Conservation (phyloP, 371 early-diverging fungal species). For the Mortierella sp. region DNA sequence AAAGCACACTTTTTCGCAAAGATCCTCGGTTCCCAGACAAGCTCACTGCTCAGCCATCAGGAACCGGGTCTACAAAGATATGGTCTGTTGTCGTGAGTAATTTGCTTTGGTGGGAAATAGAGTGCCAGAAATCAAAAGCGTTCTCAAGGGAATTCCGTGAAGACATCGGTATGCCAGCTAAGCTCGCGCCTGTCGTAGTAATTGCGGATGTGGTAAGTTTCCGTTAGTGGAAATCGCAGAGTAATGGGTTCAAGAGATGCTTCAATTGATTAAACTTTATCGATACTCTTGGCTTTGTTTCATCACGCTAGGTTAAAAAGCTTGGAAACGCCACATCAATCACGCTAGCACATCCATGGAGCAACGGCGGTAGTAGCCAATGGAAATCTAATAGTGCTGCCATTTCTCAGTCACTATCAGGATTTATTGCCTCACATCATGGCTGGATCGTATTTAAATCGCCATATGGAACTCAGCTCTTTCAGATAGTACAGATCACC, state of each 20-base stretch:
- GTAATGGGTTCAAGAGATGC: not conserved
- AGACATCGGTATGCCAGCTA: constrained; percentile 12
- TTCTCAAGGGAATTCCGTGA: constrained; percentile 5
- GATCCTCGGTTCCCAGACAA: constrained; percentile 35
- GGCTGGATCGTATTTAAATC: constrained; percentile 41
- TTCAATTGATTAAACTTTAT: not conserved
- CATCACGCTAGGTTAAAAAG: constrained; percentile 11
- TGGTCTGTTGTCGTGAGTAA: constrained; percentile 42
- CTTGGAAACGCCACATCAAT: constrained; percentile 31
- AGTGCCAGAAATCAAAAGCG: not conserved
- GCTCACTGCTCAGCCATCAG: not conserved
- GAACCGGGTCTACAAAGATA: not conserved
- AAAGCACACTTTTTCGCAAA: constrained; percentile 37
- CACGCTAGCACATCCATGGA: not conserved
- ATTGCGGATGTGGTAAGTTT: constrained; percentile 20
- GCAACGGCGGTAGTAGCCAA: not conserved
- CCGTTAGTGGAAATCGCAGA: not conserved
- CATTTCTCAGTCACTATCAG: constrained; percentile 39
- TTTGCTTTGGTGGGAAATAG: constrained; percentile 35
- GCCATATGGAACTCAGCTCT: constrained; percentile 30
- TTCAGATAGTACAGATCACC: constrained; percentile 19
- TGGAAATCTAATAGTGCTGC: constrained; percentile 11
- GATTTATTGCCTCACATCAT: constrained; percentile 27
- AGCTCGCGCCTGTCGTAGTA: not conserved
- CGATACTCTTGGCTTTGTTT: not conserved